Evolutionary conservation across 179 eudicot genomes (phyloP), one percentile per base, ranked within the genome.

Genomic region (Amaranthus tricolor): DNA sequence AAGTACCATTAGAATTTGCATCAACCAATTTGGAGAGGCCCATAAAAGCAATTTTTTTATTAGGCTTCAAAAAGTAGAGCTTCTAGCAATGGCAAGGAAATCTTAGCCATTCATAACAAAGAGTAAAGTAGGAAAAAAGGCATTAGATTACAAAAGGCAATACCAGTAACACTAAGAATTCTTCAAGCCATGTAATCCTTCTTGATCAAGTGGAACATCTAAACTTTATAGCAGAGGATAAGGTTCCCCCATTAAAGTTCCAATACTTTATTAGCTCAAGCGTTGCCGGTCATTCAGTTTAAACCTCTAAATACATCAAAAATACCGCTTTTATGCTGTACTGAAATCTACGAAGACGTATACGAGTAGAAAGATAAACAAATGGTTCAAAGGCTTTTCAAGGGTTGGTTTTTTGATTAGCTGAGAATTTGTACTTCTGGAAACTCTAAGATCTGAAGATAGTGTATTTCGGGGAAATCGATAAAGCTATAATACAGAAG

Each of bases 121-220:
- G 40, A 55, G 66, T 68, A 73, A 81, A 73, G 72, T 21, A 73
- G 47, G 43, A 43, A 47, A 43, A 64, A 59, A 73, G 72, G 73
- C 62, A 44, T 40, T 47, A 15, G 56, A 44, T 40, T 47, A 15
- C 4, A 47, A 68, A 61, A 15, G 65, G 80, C 10, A 60, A 70
- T 65, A 71, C 66, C 68, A 49, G 48, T 12, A 12, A 63, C 78
- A 76, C 24, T 51, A 49, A 14, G 50, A 55, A 67, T 63, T 73
- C 80, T 81, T 75, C 79, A 21, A 56, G 7, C 71, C 77, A 76
- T 72, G 80, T 53, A 68, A 77, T 55, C 54, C 58, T 31, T 43
- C 53, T 70, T 59, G 74, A 54, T 70, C 54, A 76, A 71, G 75
- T 70, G 63, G 45, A 13, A 47, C 54, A 19, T 11, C 50, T 61